These are phyloP conservation scores for Candolleomyces eurysporus DNA, from an alignment of 768 basidiomycete species.

Conservation along the genomic window DNA sequence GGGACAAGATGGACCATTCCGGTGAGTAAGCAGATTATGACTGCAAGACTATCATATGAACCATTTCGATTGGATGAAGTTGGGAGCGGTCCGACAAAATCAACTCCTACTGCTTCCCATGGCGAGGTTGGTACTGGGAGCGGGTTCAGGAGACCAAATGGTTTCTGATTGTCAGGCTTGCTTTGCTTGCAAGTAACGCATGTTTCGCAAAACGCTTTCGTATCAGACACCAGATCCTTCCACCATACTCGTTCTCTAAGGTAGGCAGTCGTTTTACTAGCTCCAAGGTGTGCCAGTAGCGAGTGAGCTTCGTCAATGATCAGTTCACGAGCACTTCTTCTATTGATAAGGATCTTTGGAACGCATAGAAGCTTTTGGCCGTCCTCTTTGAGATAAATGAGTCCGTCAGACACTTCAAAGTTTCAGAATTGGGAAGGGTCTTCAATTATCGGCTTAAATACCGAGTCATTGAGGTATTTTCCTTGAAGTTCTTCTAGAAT, in stretches of 20 bases:
- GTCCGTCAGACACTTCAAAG: conserved; percentile 11
- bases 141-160: conserved; percentile 21
- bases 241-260: conserved; percentile 23
- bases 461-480: conserved; percentile 8
- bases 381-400: conserved; percentile 13
- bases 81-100: conserved; percentile 21
- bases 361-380: conserved; percentile 16
- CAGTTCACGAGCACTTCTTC: conserved; percentile 20
- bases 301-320: conserved; percentile 36
- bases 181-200: conserved; percentile 14
- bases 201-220: conserved; percentile 18
- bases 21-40: conserved; percentile 17
- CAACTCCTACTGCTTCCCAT: conserved; percentile 12
- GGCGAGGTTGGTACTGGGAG: conserved; percentile 8
- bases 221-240: conserved; percentile 19
- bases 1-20: conserved; percentile 12
- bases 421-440: conserved; percentile 14
- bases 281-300: conserved; percentile 33
- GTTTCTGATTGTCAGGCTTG: conserved; percentile 22
- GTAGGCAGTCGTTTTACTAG: conserved; percentile 27
- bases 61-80: conserved; percentile 7
- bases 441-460: conserved; percentile 11
- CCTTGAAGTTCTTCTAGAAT: not conserved
- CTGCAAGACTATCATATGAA: conserved; percentile 9
- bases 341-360: conserved; percentile 15